phyloP scores from a whole-genome alignment of 148 eudicot species.

The Selenicereus undatus region DNA sequence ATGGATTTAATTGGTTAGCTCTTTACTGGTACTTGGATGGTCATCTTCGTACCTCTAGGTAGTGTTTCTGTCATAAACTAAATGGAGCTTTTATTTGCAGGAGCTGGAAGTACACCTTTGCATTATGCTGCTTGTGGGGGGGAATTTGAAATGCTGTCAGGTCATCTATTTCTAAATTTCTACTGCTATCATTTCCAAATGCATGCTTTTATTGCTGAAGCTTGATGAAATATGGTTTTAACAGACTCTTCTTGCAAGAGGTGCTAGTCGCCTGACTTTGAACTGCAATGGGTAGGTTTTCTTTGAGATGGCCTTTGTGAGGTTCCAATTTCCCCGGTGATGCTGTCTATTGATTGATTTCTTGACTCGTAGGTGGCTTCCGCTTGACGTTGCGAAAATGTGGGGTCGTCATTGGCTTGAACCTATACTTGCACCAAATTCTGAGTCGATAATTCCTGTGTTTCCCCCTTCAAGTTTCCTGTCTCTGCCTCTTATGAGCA shows the following conservation, averaged over 20 bases:
- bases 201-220: constrained; percentile 9
- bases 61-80: neutral
- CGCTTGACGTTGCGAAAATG: constrained; percentile 91
- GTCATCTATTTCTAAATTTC: constrained; percentile 28
- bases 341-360: constrained; percentile 10
- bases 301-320: neutral
- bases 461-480: constrained; percentile 83
- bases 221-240: constrained; percentile 19
- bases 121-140: constrained; percentile 99
- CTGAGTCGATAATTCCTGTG: constrained; percentile 53
- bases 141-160: constrained; percentile 94
- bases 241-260: constrained; percentile 89
- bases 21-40: neutral
- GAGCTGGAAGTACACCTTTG: constrained; percentile 98
- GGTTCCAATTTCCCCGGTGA: neutral
- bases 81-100: constrained; percentile 28
- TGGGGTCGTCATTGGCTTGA: constrained; percentile 99
- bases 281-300: constrained; percentile 90
- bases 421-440: constrained; percentile 72
- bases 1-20: constrained; percentile 89
- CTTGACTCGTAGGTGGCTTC: constrained; percentile 75
- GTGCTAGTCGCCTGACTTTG: constrained; percentile 77
- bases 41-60: neutral
- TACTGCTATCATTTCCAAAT: constrained; percentile 5
- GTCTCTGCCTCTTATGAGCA: constrained; percentile 87